Evolutionary conservation across 306 rosid genomes (phyloP).

Genomic region (Quercus berberidifolia): DNA sequence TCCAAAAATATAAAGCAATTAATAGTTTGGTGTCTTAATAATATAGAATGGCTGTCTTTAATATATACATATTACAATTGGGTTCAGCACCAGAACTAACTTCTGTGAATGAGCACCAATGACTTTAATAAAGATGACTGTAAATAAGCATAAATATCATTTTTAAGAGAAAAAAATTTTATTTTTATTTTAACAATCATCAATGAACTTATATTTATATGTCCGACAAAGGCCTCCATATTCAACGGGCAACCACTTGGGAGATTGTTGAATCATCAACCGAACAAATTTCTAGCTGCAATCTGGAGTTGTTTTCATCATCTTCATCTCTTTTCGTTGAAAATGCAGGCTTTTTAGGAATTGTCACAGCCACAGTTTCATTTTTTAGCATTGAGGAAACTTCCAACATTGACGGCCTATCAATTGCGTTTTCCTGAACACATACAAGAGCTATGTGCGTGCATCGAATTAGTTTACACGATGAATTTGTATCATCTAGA

Average conservation of each 20-base stretch:
- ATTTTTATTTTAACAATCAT: too few relatives aligned
- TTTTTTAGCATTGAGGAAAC: constrained; percentile 50
- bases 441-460: constrained; percentile 55
- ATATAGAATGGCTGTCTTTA: too few relatives aligned
- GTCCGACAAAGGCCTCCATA: not conserved
- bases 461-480: constrained; percentile 54
- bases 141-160: too few relatives aligned
- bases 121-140: too few relatives aligned
- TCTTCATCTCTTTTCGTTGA: constrained; percentile 14
- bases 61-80: too few relatives aligned
- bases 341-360: constrained; percentile 46
- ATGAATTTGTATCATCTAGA: constrained; percentile 42
- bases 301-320: not conserved
- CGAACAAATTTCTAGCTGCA: constrained; percentile 20
- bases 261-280: constrained; percentile 42
- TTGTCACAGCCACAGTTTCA: constrained; percentile 25
- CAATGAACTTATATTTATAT: too few relatives aligned
- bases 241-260: constrained; percentile 27
- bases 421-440: constrained; percentile 51
- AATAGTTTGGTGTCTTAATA: too few relatives aligned
- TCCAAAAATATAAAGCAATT: too few relatives aligned
- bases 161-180: too few relatives aligned
- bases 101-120: too few relatives aligned
- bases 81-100: too few relatives aligned
- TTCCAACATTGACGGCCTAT: constrained; percentile 61